phyloP scores from a whole-genome alignment of 2,329 filamentous ascomycete species.

The Setomelanomma holmii region DNA sequence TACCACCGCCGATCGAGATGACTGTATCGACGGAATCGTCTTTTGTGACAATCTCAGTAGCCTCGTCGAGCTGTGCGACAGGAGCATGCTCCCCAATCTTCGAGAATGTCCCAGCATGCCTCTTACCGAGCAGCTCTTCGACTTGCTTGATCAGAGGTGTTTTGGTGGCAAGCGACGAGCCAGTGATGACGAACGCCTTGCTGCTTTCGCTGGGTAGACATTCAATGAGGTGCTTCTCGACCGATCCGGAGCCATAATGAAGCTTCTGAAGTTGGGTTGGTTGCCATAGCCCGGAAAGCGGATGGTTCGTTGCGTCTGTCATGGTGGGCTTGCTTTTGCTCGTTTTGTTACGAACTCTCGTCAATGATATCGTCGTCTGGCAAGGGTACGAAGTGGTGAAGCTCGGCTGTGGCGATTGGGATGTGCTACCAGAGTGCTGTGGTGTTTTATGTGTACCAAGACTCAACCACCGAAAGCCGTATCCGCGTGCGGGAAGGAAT shows the following conservation, averaged over 20 bases:
- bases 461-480: conserved; percentile 4
- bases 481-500: conserved; percentile 12
- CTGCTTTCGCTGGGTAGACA: conserved; percentile 54
- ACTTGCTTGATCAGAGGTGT: conserved; percentile 61
- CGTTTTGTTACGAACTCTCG: conserved; percentile 1
- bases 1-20: conserved; percentile 63
- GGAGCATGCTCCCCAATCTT: conserved; percentile 65
- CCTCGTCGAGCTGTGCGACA: conserved; percentile 61
- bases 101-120: conserved; percentile 62
- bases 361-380: background rate
- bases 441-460: background rate
- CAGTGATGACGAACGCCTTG: conserved; percentile 66
- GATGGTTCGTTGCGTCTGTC: conserved; percentile 53
- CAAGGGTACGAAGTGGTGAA: background rate
- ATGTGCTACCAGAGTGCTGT: background rate
- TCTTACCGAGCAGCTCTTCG: conserved; percentile 55
- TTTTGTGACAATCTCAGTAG: conserved; percentile 55
- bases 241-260: conserved; percentile 58
- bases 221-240: conserved; percentile 55
- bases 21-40: conserved; percentile 61
- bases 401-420: background rate
- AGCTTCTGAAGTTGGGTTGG: conserved; percentile 58
- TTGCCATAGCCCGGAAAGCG: conserved; percentile 59
- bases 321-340: conserved; percentile 34
- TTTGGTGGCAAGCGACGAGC: conserved; percentile 61